A percentile compares a stretch with the other conserved stretches of the same genome.
phyloP scores from a whole-genome alignment of 139 green algal genomes.

The Chara braunii region DNA sequence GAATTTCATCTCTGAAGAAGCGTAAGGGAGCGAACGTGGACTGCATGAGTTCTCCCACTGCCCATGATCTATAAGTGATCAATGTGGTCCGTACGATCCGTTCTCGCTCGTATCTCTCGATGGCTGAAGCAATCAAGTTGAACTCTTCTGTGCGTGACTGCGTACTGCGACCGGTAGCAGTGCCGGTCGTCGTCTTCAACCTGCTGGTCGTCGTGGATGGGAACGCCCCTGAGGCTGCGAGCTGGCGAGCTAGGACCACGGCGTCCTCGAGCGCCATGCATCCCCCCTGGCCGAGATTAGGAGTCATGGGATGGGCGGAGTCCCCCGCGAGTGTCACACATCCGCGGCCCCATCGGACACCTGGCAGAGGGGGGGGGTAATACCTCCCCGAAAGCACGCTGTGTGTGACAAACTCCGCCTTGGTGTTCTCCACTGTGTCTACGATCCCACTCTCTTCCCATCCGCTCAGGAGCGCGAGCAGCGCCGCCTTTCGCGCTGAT shows the following conservation, averaged over 20 bases:
- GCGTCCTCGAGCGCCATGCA: conserved; percentile 58
- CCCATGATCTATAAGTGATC: conserved; percentile 29
- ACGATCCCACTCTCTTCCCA: too few species aligned
- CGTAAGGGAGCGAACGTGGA: conserved; percentile 16
- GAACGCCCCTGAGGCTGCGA: conserved; percentile 18
- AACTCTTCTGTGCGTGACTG: conserved; percentile 6
- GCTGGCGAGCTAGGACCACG: conserved; percentile 44
- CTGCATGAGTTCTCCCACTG: conserved; percentile 38
- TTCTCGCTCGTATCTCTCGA: conserved; percentile 37
- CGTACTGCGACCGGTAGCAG: background rate
- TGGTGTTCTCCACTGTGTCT: too few species aligned
- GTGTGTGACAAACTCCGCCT: too few species aligned
- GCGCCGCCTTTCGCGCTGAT: too few species aligned
- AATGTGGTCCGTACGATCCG: conserved; percentile 6
- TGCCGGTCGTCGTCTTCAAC: background rate
- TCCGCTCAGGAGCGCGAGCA: too few species aligned
- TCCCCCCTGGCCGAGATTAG: conserved; percentile 90
- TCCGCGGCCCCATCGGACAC: conserved; percentile 13
- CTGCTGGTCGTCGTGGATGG: background rate
- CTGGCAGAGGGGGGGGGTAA: background rate
- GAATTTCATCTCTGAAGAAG: conserved; percentile 23
- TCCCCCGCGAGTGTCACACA: conserved; percentile 59
- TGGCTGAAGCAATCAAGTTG: conserved; percentile 16
- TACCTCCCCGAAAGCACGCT: too few species aligned
- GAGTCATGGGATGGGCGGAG: conserved; percentile 91